Evolutionary conservation across 139 green algal species (phyloP).

Genomic region (Astrephomene gubernaculifera): DNA sequence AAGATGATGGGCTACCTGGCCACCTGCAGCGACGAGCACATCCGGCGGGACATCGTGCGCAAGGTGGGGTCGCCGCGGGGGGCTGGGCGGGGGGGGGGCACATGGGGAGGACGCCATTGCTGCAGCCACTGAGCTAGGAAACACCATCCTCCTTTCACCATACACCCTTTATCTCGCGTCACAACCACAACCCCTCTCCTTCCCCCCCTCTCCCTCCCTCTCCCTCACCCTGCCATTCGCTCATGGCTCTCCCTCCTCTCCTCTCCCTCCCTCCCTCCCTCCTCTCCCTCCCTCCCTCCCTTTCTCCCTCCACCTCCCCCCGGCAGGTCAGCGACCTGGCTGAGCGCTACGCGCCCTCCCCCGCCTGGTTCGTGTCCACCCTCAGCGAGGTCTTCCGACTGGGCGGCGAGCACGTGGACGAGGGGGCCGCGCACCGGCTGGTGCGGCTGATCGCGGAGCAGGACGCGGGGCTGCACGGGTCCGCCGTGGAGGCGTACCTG

Average conservation of each 20-base stretch:
- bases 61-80: conserved; percentile 43
- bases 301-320: not conserved
- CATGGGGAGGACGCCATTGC: too few relatives aligned
- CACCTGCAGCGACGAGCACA: conserved; percentile 71
- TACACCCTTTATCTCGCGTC: too few relatives aligned
- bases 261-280: not conserved
- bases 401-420: conserved; percentile 84
- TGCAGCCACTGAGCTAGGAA: too few relatives aligned
- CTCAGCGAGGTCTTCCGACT: conserved; percentile 91
- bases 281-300: not conserved
- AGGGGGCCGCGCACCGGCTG: conserved; percentile 81
- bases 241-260: not conserved
- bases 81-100: too few relatives aligned
- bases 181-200: not conserved
- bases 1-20: conserved; percentile 93
- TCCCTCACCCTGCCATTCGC: not conserved
- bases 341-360: conserved; percentile 91
- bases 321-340: conserved; percentile 79
- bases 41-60: conserved; percentile 66
- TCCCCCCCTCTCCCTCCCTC: not conserved
- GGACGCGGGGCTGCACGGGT: conserved; percentile 60
- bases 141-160: too few relatives aligned
- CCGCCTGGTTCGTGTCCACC: conserved; percentile 92
- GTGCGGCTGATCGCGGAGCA: conserved; percentile 91
- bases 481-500: conserved; percentile 76